Percentiles rank a stretch among this genome's conserved stretches.
These are phyloP conservation scores for Amaranthus palmeri DNA, from an alignment of 148 eudicot species.

Conservation along the genomic window DNA sequence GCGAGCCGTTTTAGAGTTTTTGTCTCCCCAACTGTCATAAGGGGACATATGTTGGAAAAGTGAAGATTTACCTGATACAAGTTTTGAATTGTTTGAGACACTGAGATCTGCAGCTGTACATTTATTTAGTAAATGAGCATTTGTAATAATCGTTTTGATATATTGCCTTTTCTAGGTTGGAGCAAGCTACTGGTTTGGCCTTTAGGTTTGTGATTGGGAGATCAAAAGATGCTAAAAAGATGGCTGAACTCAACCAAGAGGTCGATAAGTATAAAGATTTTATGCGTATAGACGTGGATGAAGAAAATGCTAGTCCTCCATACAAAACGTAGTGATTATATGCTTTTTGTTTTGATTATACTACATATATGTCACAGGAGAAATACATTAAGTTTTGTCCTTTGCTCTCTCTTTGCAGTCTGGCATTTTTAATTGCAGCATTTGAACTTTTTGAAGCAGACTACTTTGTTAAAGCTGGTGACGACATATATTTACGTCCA, in stretches of 20 bases:
- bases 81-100: background rate
- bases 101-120: background rate
- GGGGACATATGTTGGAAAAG: background rate
- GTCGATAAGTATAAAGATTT: constrained; percentile 56
- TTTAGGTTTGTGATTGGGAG: constrained; percentile 70
- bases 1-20: background rate
- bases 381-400: background rate
- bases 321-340: constrained; percentile 48
- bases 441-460: constrained; percentile 61
- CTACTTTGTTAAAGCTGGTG: constrained; percentile 71
- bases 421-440: constrained; percentile 72
- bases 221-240: constrained; percentile 48
- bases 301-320: constrained; percentile 49
- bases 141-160: constrained; percentile 1
- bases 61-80: background rate
- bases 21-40: background rate
- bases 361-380: background rate
- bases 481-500: constrained; percentile 68
- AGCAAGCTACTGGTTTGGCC: constrained; percentile 62
- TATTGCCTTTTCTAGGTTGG: constrained; percentile 40
- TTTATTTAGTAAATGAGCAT: background rate
- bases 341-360: background rate
- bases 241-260: constrained; percentile 49
- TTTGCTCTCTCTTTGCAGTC: constrained; percentile 32
- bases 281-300: constrained; percentile 53